Evolutionary conservation across 2,329 filamentous ascomycete genomes (phyloP).

Genomic region (Phyllosticta citriasiana): DNA sequence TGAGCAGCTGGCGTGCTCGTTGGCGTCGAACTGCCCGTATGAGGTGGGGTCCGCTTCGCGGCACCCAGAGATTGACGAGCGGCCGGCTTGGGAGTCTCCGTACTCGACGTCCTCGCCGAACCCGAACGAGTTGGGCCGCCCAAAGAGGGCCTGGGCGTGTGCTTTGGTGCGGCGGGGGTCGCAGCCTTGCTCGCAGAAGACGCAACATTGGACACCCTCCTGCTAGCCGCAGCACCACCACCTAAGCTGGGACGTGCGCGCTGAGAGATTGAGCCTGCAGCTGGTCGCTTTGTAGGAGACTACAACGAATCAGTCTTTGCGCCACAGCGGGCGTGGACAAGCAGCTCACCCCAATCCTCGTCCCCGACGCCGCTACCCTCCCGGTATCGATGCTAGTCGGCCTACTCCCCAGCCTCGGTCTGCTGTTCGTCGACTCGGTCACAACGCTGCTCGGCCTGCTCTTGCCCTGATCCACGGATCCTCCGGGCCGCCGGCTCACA

Average conservation of each 20-base stretch:
- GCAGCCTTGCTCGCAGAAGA: slow-evolving; percentile 4
- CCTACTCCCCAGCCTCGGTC: slow-evolving; percentile 4
- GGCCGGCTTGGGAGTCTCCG: slow-evolving; percentile 6
- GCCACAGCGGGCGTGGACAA: background rate
- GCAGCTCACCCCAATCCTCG: slow-evolving; percentile 6
- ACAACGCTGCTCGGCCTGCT: slow-evolving; percentile 2
- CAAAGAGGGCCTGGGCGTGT: slow-evolving; percentile 1
- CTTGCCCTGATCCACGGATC: slow-evolving; percentile 7
- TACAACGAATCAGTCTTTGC: background rate
- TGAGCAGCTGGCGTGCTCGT: slow-evolving; percentile 4
- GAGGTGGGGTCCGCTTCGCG: slow-evolving; percentile 6
- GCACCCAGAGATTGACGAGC: background rate
- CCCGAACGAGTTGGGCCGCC: background rate
- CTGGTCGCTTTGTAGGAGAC: slow-evolving; percentile 9
- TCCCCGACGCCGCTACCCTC: slow-evolving; percentile 14
- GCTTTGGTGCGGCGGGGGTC: background rate
- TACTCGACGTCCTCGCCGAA: background rate
- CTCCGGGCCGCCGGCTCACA: slow-evolving; percentile 19
- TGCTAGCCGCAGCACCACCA: slow-evolving; percentile 1
- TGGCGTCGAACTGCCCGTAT: slow-evolving; percentile 11
- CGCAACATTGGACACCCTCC: slow-evolving; percentile 7
- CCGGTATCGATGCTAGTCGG: slow-evolving; percentile 15
- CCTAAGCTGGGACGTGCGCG: slow-evolving; percentile 8
- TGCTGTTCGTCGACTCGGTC: slow-evolving; percentile 14
- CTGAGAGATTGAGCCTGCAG: slow-evolving; percentile 11